A percentile compares a stretch with the other conserved stretches of the same genome.
These are phyloP conservation scores for Colletotrichum caudatum DNA, from an alignment of 2,329 filamentous ascomycete genomes.

Conservation along the genomic window DNA sequence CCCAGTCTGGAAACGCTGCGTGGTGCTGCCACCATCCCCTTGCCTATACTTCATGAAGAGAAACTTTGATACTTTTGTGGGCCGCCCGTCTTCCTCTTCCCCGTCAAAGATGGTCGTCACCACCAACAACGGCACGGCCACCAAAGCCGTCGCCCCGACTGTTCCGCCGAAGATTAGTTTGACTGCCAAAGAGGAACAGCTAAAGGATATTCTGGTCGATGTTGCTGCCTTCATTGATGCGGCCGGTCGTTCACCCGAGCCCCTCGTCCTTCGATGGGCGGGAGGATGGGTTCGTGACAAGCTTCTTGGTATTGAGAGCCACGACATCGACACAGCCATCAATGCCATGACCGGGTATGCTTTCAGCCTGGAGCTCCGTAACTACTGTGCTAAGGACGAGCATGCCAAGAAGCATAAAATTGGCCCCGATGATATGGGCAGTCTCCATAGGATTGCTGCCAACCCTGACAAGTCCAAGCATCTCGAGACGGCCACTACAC, in stretches of 20 bases:
- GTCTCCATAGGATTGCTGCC: slow-evolving; percentile 86
- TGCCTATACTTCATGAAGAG: slow-evolving; percentile 38
- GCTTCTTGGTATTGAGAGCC: slow-evolving; percentile 76
- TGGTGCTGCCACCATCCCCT: neutral
- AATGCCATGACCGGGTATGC: slow-evolving; percentile 85
- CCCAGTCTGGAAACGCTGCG: slow-evolving; percentile 18
- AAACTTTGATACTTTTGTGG: slow-evolving; percentile 36
- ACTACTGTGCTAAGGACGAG: slow-evolving; percentile 72
- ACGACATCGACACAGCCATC: slow-evolving; percentile 89
- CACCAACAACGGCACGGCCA: slow-evolving; percentile 15
- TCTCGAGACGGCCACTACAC: slow-evolving; percentile 89
- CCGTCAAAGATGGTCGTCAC: slow-evolving; percentile 40
- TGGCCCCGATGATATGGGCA: slow-evolving; percentile 71
- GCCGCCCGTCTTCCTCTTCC: slow-evolving; percentile 18
- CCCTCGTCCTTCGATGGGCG: slow-evolving; percentile 79
- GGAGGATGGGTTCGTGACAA: slow-evolving; percentile 92
- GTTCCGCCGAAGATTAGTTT: slow-evolving; percentile 61
- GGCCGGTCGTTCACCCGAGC: slow-evolving; percentile 60
- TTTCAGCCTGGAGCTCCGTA: slow-evolving; percentile 77
- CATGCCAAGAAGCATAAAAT: slow-evolving; percentile 73
- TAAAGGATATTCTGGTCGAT: slow-evolving; percentile 83
- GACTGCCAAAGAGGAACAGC: slow-evolving; percentile 76
- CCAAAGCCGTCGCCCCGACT: neutral
- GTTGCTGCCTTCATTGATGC: slow-evolving; percentile 78
- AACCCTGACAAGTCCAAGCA: slow-evolving; percentile 98